phyloP scores from a whole-genome alignment of 169 alveolate species.

The Blepharisma undulans region DNA sequence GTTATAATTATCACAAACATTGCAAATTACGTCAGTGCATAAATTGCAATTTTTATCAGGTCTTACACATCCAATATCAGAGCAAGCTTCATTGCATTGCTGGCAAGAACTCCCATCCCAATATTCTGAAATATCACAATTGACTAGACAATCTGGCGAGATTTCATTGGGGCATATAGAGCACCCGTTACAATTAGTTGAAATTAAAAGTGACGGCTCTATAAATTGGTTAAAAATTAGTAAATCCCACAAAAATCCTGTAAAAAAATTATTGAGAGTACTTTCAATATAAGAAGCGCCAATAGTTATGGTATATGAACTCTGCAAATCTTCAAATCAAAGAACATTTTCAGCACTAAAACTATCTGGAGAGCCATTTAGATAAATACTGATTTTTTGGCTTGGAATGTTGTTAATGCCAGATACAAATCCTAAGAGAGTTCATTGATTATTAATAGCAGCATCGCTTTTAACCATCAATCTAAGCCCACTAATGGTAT shows the following conservation, averaged over 20 bases:
- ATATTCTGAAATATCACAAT: not conserved
- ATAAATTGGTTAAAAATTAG: not conserved
- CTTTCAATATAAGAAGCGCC: not conserved
- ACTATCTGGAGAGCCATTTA: not conserved
- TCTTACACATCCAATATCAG: too few relatives aligned
- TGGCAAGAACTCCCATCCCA: not conserved
- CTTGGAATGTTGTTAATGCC: not conserved
- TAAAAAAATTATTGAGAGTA: not conserved
- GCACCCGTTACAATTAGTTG: not conserved
- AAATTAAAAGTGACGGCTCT: not conserved
- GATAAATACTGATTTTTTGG: not conserved
- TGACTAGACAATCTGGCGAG: not conserved
- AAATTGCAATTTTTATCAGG: too few relatives aligned
- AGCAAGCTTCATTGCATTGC: not conserved
- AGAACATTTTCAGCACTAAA: too few relatives aligned
- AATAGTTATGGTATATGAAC: constrained; percentile 18
- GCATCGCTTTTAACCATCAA: not conserved
- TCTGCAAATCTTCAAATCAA: not conserved
- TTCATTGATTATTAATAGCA: not conserved
- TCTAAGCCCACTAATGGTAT: not conserved
- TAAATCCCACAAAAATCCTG: not conserved
- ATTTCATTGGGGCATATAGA: not conserved
- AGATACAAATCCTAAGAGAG: not conserved
- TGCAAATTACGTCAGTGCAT: too few relatives aligned
- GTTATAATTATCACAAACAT: too few relatives aligned